These are phyloP conservation scores for Trifolium fragiferum DNA, from an alignment of 306 rosid species.

Conservation along the genomic window DNA sequence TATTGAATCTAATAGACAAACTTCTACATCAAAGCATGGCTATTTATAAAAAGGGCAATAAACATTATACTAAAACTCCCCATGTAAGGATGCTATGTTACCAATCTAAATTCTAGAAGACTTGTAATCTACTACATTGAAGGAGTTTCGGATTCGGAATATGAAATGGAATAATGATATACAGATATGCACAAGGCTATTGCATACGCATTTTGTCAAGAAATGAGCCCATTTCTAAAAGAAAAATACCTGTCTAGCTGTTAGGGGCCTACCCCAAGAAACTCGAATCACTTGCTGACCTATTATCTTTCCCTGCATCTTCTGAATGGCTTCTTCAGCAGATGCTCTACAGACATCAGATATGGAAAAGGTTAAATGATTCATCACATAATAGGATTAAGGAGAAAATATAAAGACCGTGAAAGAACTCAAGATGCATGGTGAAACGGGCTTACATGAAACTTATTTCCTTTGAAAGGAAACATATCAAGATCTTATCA, in stretches of 20 bases:
- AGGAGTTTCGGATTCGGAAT: slow-evolving; percentile 18
- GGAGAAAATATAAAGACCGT: not conserved
- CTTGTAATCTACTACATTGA: slow-evolving; percentile 11
- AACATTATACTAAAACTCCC: slow-evolving; percentile 12
- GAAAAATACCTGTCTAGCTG: slow-evolving; percentile 81
- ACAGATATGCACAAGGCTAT: slow-evolving; percentile 15
- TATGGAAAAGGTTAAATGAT: slow-evolving; percentile 33
- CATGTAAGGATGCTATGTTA: not conserved
- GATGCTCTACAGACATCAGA: slow-evolving; percentile 60
- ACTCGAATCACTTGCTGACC: slow-evolving; percentile 84
- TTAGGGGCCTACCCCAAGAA: slow-evolving; percentile 87
- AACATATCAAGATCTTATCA: slow-evolving; percentile 19
- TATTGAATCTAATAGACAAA: slow-evolving; percentile 7
- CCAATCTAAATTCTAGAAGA: slow-evolving; percentile 18
- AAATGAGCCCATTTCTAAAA: slow-evolving; percentile 15
- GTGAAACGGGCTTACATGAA: slow-evolving; percentile 8
- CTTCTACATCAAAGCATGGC: slow-evolving; percentile 20
- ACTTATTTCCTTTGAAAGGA: slow-evolving; percentile 10
- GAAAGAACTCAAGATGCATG: slow-evolving; percentile 38
- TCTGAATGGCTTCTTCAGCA: slow-evolving; percentile 89
- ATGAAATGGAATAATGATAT: slow-evolving; percentile 18
- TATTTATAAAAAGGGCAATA: not conserved
- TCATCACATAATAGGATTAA: not conserved
- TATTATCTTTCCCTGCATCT: slow-evolving; percentile 88
- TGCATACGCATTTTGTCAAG: slow-evolving; percentile 16